Evolutionary conservation across 2,329 filamentous ascomycete genomes (phyloP), one percentile per base, ranked within the genome.

Genomic region (Cercospora zeae-maydis): DNA sequence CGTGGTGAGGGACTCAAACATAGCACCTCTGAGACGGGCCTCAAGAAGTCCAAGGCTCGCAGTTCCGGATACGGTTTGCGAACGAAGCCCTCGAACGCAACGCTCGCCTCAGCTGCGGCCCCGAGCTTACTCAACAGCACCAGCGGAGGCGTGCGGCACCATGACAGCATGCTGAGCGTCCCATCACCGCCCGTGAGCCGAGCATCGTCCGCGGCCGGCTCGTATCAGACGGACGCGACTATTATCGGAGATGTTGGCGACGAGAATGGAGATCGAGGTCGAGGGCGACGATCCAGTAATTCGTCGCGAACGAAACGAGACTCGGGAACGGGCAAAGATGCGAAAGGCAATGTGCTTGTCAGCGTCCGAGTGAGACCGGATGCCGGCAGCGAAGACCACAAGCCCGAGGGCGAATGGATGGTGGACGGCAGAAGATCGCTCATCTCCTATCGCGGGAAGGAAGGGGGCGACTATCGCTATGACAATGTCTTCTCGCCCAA

Each of bases 401-500:
- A 85, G 63, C 79, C 85, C 7, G 90, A 95, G 64, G 86, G 88
- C 31, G 95, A 98, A 74, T 99, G 93, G 95, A 85, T 92, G 80
- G 89, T 99, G 3, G 93, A 97, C 75, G 89, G 90, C 33, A 87
- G 92, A 72, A 88, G 88, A 71, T 89, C 91, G 16, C 79, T 96
- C 37, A 89, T 99, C 61, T 85, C 90, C 8, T 96, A 93, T 73
- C 85, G 85, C 66, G 93, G 95, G 64, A 91, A 90, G 70, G 95
- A 98, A 78, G 92, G 90, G 34, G 95, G 93, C 59, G 92, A 97
- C 74, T 95, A 98, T 76, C 87, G 85, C 74, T 98, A 97, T 78
- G 95, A 99, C 80, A 98, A 98, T 78, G 95, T 98, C 65, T 99
- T 99, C 77, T 87, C 91, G 56, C 90, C 92, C 16, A 87, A 96